Base-by-base conservation (phyloP, 163 green algal genomes). In the Trebouxia gelatinosa region DNA sequence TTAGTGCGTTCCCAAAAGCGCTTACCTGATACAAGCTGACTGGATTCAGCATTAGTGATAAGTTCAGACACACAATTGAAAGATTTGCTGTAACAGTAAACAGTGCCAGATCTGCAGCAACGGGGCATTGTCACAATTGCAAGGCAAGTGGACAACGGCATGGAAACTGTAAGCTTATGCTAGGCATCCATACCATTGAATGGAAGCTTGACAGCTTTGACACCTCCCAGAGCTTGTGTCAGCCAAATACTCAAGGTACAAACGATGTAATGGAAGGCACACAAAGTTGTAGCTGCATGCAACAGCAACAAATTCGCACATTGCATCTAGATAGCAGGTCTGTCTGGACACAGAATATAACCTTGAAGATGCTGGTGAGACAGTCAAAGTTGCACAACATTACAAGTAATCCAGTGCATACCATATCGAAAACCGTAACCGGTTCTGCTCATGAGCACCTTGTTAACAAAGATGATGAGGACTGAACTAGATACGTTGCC, bases 381-480 rank as follows among this genome's bases (percentile, higher is more conserved):
- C 48, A 7, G 48, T 23, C 48, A 59, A 59, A 23, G 48, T 23
- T 2, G 48, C 48, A 59, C 48, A 59, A 19, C 3, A n/a, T n/a
- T n/a, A n/a, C n/a, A n/a, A n/a, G n/a, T n/a, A n/a, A n/a, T n/a
- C n/a, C n/a, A n/a, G n/a, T n/a, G n/a, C 80, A 43, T 38, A 89
- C 83, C 92, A 78, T 92, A 98, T 16, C 88, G 81, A 70, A 98
- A 98, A 16, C 84, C 87, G 68, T 93, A 94, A 4, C 78, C 78
- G 28, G 70, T 78, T 9, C 31, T 83, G 62, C 88, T 87, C 91
- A 98, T 96, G 3, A 98, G 86, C 9, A 96, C 65, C 72, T 98
- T 98, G 83, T 98, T 98, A 4, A 94, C 85, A 50, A 98, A 98
- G 17, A 98, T 93, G 62, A 98, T 97, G 2, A 90, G 61, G 3